Evolutionary conservation across 2,329 filamentous ascomycete genomes (phyloP).

Genomic region (Diplodia mutila): DNA sequence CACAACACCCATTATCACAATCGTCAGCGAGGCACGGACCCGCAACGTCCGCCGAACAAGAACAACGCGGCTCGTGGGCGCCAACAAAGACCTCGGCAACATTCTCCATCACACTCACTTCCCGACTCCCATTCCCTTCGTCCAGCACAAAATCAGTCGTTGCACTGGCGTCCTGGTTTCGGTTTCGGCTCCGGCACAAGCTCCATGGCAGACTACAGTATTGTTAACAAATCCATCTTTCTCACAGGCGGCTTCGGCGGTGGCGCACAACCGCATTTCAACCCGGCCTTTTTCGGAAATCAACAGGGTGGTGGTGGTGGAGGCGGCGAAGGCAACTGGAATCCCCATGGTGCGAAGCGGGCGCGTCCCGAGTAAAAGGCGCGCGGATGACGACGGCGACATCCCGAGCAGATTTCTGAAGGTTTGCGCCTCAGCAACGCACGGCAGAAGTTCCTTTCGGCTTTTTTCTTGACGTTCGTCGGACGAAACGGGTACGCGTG

Average conservation of each 20-base stretch:
- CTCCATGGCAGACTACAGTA: background rate
- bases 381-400: background rate
- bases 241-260: constrained; percentile 63
- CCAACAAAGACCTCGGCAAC: constrained; percentile 12
- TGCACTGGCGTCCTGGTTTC: background rate
- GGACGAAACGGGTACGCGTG: background rate
- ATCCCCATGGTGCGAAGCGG: constrained; percentile 80
- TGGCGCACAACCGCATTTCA: constrained; percentile 69
- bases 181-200: background rate
- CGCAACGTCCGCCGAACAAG: background rate
- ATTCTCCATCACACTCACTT: background rate
- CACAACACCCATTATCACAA: constrained; percentile 5
- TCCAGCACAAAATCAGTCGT: background rate
- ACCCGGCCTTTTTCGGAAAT: constrained; percentile 68
- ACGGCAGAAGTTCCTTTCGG: background rate
- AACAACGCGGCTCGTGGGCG: background rate
- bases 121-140: background rate
- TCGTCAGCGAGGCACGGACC: background rate
- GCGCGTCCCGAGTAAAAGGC: constrained; percentile 68
- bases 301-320: constrained; percentile 46
- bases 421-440: background rate
- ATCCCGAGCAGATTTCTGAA: background rate
- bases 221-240: constrained; percentile 14
- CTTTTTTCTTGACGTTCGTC: background rate
- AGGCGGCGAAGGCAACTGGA: constrained; percentile 67